Percentiles rank a stretch among this genome's conserved stretches.
phyloP scores from a whole-genome alignment of 2,329 filamentous ascomycete species.

The Lomentospora prolificans region DNA sequence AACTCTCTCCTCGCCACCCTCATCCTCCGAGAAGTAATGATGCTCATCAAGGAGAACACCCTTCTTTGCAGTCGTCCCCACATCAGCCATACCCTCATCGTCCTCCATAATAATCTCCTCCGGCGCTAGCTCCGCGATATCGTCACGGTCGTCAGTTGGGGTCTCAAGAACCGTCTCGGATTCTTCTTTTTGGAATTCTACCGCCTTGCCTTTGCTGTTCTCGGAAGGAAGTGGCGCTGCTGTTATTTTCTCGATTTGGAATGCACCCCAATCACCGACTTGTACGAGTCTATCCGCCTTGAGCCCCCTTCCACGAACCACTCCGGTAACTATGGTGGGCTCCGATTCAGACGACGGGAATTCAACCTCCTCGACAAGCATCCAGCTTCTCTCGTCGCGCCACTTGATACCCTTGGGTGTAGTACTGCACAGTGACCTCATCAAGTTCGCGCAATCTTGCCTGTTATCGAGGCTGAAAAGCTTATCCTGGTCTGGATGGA shows the following conservation, averaged over 20 bases:
- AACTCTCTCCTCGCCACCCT: constrained; percentile 53
- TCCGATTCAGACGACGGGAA: constrained; percentile 54
- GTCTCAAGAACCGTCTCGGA: constrained; percentile 47
- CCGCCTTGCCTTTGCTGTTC: constrained; percentile 60
- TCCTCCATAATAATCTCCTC: constrained; percentile 69
- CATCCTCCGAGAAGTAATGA: constrained; percentile 85
- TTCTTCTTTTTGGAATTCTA: constrained; percentile 52
- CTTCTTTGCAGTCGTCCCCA: constrained; percentile 45
- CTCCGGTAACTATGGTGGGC: constrained; percentile 69
- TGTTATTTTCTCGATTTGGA: constrained; percentile 82
- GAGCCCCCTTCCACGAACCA: constrained; percentile 74
- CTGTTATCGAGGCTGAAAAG: constrained; percentile 79
- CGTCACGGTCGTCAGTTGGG: constrained; percentile 72
- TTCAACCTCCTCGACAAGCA: constrained; percentile 74
- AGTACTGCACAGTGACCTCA: constrained; percentile 83
- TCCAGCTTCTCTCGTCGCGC: constrained; percentile 93
- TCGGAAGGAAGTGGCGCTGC: constrained; percentile 61
- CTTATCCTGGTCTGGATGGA: constrained; percentile 87
- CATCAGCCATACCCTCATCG: constrained; percentile 41
- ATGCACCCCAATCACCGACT: constrained; percentile 87
- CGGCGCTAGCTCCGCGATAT: constrained; percentile 72
- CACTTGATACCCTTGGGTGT: constrained; percentile 91
- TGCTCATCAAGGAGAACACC: constrained; percentile 93
- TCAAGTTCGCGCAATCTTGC: constrained; percentile 84
- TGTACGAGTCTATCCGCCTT: constrained; percentile 88